Base-by-base conservation (phyloP, 1,139 yeast genomes). In the Suhomyces atakaporum region DNA sequence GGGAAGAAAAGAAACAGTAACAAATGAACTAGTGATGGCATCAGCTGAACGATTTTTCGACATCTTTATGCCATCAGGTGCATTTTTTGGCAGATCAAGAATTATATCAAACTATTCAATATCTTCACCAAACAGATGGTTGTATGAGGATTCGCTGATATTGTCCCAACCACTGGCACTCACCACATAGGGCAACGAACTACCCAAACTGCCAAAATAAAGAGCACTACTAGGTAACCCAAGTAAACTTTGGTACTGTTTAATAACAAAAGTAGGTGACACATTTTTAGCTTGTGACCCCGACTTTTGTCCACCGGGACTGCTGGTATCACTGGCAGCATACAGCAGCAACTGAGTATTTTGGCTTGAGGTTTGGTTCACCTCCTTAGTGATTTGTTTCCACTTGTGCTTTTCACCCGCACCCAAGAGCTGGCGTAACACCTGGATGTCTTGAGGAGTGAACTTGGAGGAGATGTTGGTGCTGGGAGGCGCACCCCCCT, bases 401-500 rank as follows among this genome's bases (percentile, higher is more conserved):
- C 75, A 69, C 47, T 69, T 69, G 50, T 66, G 63, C 43, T 69
- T 69, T 40, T 69, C 75, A 5, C 74, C 75, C 1, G 69, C 61
- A 16, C 58, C 56, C 34, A 69, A 53, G 29, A 69, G 54, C 45
- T 66, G 74, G 39, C 61, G 61, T 40, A 69, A 56, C 22, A 68
- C 58, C 42, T 61, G 69, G 26, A 68, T 55, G 40, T 69, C 75
- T 35, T 63, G 69, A 11, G 62, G 57, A 4, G 61, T 44, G 43
- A 69, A 67, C 45, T 63, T 66, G 21, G 56, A 36, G 26, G 44
- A 27, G 16, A 43, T 31, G 35, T 10, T 29, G 36, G 18, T 35
- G 46, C 12, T 23, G 37, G 29, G 13, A 8, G 56, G 35, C 25
- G 42, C 26, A 11, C 36, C 31, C 30, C 28, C 31, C 42, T 36